Conservation (phyloP, 73 alveolate genomes). For the Paramecium octaurelia region DNA sequence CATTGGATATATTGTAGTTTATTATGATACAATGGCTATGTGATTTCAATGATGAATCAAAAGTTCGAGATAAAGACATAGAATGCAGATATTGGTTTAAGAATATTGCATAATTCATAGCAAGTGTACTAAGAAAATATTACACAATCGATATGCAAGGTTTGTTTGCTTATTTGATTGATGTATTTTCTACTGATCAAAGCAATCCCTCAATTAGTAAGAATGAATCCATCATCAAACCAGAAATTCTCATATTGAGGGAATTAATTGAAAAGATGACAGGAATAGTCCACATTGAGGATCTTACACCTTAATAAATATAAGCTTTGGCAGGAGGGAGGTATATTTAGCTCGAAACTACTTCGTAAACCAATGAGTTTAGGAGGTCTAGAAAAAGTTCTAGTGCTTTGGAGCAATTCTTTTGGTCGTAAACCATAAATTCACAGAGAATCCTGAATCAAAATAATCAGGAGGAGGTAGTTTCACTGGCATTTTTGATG, state of each 20-base stretch:
- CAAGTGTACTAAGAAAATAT: constrained; percentile 11
- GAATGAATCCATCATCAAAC: neutral
- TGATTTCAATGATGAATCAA: constrained; percentile 24
- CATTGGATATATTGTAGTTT: neutral
- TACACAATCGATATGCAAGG: constrained; percentile 21
- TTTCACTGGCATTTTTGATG: neutral
- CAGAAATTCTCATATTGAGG: neutral
- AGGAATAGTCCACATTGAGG: constrained; percentile 24
- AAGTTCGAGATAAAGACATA: neutral
- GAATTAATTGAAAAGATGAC: constrained; percentile 43
- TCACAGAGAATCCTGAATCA: neutral
- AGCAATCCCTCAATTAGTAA: neutral
- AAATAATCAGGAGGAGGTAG: neutral
- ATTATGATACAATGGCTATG: neutral
- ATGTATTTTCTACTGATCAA: neutral
- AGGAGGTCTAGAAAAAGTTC: constrained; percentile 45
- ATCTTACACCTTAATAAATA: constrained; percentile 4
- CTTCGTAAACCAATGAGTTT: constrained; percentile 12
- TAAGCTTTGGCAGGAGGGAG: constrained; percentile 47
- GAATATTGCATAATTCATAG: constrained; percentile 4
- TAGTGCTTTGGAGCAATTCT: constrained; percentile 12
- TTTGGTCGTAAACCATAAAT: neutral
- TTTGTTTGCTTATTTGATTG: neutral
- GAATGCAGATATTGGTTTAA: constrained; percentile 24
- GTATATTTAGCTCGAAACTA: constrained; percentile 29